Base-by-base conservation (phyloP, 75 land plant species). In the Cryptomeria japonica region DNA sequence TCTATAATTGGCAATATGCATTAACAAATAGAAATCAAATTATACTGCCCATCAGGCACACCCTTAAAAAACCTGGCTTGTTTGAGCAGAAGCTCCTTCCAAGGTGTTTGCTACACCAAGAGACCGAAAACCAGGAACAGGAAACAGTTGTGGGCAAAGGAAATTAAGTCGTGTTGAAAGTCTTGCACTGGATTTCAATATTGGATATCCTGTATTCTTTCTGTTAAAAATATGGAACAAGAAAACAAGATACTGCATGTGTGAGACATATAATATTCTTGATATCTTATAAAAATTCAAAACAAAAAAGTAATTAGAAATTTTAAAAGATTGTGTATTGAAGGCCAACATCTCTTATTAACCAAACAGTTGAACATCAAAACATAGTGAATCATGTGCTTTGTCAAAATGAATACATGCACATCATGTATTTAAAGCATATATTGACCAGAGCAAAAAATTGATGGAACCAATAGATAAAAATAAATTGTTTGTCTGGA, bases 61-160 rank as follows among this genome's bases (percentile, higher is more conserved):
- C 10, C 77, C 47, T 51, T 34, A 85, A 88, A 87, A 90, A 89
- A 92, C 95, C 94, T 93, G 87, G 87, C 53, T 87, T 85, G 89
- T 73, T 86, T 85, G 53, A 86, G 3, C 72, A 16, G 89, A 88
- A 14, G 78, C 89, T 49, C 19, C 42, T 36, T 44, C 46, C 44
- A 49, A 85, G 61, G 78, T 83, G 72, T 76, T 87, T 25, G 51
- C 39, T 12, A 76, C 53, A 32, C 87, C 84, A 70, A 82, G 15
- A 64, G 94, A 86, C 93, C 88, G 91, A 80, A 92, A 91, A 28
- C 96, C 96, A 58, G 95, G 87, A 70, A 97, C 86, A 61, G 99
- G 99, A 84, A 98, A 98, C 51, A 98, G 89, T 78, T 96, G 95
- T 47, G 99, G 99, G 85, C 99, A 98, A 37, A 95, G 39, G 84